A percentile compares a stretch with the other conserved stretches of the same genome.
These are phyloP conservation scores for Perkinsus marinus DNA, from an alignment of 169 alveolate species.

Conservation along the genomic window DNA sequence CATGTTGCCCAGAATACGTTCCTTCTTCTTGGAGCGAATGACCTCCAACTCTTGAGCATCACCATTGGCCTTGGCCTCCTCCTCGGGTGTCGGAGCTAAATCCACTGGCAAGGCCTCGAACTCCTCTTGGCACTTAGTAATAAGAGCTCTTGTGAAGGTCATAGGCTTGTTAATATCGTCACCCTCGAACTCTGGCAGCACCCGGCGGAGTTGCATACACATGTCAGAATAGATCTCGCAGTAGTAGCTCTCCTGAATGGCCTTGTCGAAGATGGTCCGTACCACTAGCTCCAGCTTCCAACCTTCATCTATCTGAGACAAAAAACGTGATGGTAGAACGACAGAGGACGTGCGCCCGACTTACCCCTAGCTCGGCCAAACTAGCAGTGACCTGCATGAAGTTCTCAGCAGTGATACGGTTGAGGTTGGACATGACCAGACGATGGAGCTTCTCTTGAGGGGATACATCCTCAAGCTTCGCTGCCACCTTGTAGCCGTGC, in stretches of 20 bases:
- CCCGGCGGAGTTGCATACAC: constrained; percentile 35
- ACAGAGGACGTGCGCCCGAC: background rate
- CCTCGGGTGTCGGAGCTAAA: constrained; percentile 53
- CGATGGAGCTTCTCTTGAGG: background rate
- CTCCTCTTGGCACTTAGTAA: constrained; percentile 6
- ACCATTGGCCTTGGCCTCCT: constrained; percentile 45
- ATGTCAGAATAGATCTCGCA: constrained; percentile 80
- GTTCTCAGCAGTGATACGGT: background rate
- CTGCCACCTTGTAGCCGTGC: background rate
- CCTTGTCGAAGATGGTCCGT: constrained; percentile 55
- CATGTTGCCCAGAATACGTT: constrained; percentile 67
- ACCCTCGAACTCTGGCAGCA: constrained; percentile 8
- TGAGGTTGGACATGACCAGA: background rate
- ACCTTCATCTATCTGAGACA: background rate
- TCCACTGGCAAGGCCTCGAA: constrained; percentile 38
- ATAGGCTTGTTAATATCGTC: background rate
- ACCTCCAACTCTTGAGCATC: constrained; percentile 44
- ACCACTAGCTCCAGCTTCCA: constrained; percentile 48
- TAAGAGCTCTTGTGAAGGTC: constrained; percentile 3
- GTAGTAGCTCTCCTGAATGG: constrained; percentile 75
- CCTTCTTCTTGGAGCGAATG: constrained; percentile 52
- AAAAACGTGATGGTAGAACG: background rate
- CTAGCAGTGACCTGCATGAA: background rate
- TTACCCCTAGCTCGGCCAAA: background rate
- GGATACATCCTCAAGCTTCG: background rate